Evolutionary conservation across 257 asterid species (phyloP).

Genomic region (Rhazya stricta): DNA sequence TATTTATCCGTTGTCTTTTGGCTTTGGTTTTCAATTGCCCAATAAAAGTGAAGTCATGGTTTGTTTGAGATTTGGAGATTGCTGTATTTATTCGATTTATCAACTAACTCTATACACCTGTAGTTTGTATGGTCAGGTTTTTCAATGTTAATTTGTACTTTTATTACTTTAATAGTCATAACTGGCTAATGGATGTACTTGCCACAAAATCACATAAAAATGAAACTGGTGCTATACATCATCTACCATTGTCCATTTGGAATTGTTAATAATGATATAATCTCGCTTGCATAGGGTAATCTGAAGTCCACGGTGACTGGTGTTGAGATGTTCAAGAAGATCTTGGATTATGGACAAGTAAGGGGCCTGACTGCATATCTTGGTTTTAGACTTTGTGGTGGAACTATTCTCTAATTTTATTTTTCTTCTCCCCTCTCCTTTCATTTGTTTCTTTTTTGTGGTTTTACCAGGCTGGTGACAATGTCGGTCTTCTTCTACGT

Average conservation of each 20-base stretch:
- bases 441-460: conserved; percentile 2
- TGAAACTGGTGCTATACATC: background rate
- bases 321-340: conserved; percentile 98
- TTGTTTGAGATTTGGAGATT: background rate
- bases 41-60: background rate
- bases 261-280: conserved; percentile 11
- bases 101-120: too few relatives aligned
- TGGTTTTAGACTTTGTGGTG: background rate
- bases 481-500: conserved; percentile 93
- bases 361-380: conserved; percentile 4
- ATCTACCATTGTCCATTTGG: background rate
- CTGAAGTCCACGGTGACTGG: conserved; percentile 89
- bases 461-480: conserved; percentile 88
- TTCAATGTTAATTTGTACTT: background rate
- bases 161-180: background rate
- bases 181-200: background rate
- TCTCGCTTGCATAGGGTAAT: conserved; percentile 49
- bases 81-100: background rate
- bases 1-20: background rate
- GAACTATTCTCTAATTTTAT: background rate
- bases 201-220: background rate
- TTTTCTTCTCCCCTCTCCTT: background rate
- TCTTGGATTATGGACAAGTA: conserved; percentile 88
- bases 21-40: background rate
- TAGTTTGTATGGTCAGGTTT: background rate